Evolutionary conservation across 1,284 basidiomycete species (phyloP), one percentile per base, ranked within the genome.

Genomic region (Fomes fomentarius): DNA sequence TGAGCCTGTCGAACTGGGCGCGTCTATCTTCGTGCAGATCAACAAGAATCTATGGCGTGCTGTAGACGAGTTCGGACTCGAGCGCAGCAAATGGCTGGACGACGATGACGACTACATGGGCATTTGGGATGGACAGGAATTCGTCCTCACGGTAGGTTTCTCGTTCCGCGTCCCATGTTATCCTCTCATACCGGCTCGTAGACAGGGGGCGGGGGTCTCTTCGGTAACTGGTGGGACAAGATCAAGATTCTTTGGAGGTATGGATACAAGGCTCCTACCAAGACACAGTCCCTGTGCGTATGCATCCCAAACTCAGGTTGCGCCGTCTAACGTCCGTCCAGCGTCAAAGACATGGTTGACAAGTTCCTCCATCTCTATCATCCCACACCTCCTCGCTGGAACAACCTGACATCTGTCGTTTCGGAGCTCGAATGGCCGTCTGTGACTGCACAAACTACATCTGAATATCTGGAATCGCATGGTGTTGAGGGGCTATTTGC

Each of bases 11-110:
- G 96, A 91, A 65, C 77, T 96, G 0, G 96, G 96, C 1, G 96
- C 89, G 0, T 92, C 89, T 38, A 91, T 98, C 58, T 98, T 96
- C 69, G 89, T 96, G 4, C 68, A 80, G 45, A 82, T 81, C 4
- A 96, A 97, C 74, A 85, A 84, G 68, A 94, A 96, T 69, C 66
- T 95, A 45, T 86, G 87, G 82, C 83, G 90, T 56, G 93, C 93
- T 1, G 81, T 84, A 0, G 78, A 89, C 43, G 86, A 90, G 54
- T 96, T 95, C 73, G 89, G 89, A 59, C 77, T 96, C 12, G 82
- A 81, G 2, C 72, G 85, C 25, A 70, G 70, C 9, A 69, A 79
- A 47, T 86, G 88, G 6, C 7, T 3, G 4, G n/a, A 17, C 58
- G 75, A 76, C 15, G 77, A 80, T 22, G 34, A 52, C 7, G 52